Percentiles rank a stretch among this genome's conserved stretches.
These are phyloP conservation scores for Lycium ferocissimum DNA, from an alignment of 257 asterid species.

Conservation along the genomic window DNA sequence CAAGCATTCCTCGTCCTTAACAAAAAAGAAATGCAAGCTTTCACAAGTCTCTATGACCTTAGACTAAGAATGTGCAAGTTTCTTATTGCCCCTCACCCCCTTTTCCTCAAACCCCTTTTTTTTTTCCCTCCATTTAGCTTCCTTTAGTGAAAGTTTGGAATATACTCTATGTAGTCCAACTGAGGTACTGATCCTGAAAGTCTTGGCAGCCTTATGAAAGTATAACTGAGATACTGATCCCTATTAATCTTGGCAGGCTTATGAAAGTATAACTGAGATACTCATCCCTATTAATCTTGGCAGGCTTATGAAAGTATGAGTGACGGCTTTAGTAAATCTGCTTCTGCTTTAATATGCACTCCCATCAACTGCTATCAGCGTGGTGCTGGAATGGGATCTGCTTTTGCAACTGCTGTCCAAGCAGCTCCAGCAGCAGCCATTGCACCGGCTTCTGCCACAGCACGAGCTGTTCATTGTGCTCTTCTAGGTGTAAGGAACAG, in stretches of 20 bases:
- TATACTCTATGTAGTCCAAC: neutral
- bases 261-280: conserved; percentile 58
- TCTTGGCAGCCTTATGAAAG: conserved; percentile 26
- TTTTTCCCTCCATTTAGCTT: neutral
- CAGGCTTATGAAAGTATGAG: conserved; percentile 94
- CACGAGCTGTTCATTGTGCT: conserved; percentile 83
- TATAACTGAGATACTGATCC: conserved; percentile 22
- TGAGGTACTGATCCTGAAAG: conserved; percentile 11
- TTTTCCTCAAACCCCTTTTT: neutral
- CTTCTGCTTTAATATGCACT: conserved; percentile 76
- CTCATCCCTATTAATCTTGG: conserved; percentile 33
- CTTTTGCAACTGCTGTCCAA: conserved; percentile 80
- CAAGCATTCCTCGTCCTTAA: neutral
- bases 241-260: conserved; percentile 72
- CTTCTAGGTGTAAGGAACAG: conserved; percentile 95
- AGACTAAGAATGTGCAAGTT: neutral
- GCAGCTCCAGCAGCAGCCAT: conserved; percentile 95
- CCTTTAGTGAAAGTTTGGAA: conserved; percentile 10
- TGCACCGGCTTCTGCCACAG: conserved; percentile 96
- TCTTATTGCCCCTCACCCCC: neutral
- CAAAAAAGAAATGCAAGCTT: neutral
- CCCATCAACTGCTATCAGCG: conserved; percentile 81
- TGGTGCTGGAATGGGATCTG: conserved; percentile 85
- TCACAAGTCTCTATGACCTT: neutral
- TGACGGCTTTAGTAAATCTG: conserved; percentile 88